Percentiles rank a stretch among this genome's conserved stretches.
phyloP scores from a whole-genome alignment of 2,329 filamentous ascomycete genomes.

The Aspergillus aculeatus region DNA sequence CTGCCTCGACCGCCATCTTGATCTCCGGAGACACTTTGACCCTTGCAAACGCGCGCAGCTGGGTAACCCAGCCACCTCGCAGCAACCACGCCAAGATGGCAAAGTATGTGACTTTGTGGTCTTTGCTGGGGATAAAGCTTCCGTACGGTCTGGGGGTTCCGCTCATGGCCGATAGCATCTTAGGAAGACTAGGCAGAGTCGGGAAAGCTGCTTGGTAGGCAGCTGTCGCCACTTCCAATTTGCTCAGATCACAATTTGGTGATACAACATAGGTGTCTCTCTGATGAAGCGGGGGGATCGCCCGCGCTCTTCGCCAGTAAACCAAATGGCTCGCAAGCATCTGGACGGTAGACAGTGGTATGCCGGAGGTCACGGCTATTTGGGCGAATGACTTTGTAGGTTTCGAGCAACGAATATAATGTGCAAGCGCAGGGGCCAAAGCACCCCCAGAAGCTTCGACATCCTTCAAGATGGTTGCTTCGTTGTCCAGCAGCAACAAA shows the following conservation, averaged over 20 bases:
- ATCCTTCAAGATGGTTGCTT: slow-evolving; percentile 72
- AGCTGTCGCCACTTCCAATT: slow-evolving; percentile 66
- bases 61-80: slow-evolving; percentile 88
- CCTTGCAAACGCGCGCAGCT: slow-evolving; percentile 88
- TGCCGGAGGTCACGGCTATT: slow-evolving; percentile 59
- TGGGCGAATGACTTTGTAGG: slow-evolving; percentile 70
- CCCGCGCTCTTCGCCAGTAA: slow-evolving; percentile 90
- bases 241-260: slow-evolving; percentile 77
- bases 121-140: slow-evolving; percentile 78
- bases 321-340: slow-evolving; percentile 90
- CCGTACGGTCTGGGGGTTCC: slow-evolving; percentile 80
- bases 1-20: slow-evolving; percentile 73
- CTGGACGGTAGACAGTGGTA: slow-evolving; percentile 77
- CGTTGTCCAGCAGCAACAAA: slow-evolving; percentile 78
- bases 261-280: slow-evolving; percentile 89
- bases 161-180: slow-evolving; percentile 82
- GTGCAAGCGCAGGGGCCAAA: slow-evolving; percentile 72
- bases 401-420: slow-evolving; percentile 61
- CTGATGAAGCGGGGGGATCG: slow-evolving; percentile 85
- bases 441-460: slow-evolving; percentile 70
- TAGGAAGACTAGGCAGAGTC: slow-evolving; percentile 75
- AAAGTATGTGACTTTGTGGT: slow-evolving; percentile 83
- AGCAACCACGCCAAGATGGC: slow-evolving; percentile 91
- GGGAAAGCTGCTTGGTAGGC: slow-evolving; percentile 79
- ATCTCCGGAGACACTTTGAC: slow-evolving; percentile 81